Evolutionary conservation across 768 basidiomycete genomes (phyloP), one percentile per base, ranked within the genome.

Genomic region (Jaapia argillacea): DNA sequence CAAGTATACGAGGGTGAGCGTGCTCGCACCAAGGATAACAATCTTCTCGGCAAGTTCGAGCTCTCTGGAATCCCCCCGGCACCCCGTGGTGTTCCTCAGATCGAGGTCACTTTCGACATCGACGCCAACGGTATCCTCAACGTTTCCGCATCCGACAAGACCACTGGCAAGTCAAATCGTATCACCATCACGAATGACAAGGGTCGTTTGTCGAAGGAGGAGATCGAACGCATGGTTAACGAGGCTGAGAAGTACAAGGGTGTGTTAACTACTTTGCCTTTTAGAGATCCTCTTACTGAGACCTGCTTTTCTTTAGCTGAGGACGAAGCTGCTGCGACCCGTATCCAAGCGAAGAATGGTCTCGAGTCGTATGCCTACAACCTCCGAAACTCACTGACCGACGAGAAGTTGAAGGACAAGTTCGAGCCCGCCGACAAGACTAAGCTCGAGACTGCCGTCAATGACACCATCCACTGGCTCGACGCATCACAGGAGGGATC

Each of bases 1-100:
- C 92, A 96, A 62, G 93, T 97, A 27, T 96, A 79, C 68, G 94
- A 98, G 73, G 94, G 93, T 66, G 92, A 97, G 64, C 90, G 93
- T 73, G 90, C 92, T 24, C 87, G 91, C 59, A 96, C 93, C 47
- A 96, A 93, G 74, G 94, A 97, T 70, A 97, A 97, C 76, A 96
- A 97, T 71, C 64, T 92, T 25, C 87, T 98, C 60, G 94, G 94
- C 61, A 96, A 98, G 69, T 98, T 97, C 64, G 92, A 97, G 68
- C 83, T 98, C 24, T 86, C 88, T 48, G 89, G 92, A 45, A 97
- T 97, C 49, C 93, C 88, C 18, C 92, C 94, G 31, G 90, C 93
- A 21, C 94, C 94, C 48, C 89, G 93, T 69, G 93, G 93, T 71
- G 91, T 94, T 53, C 94, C 94, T 58, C 94, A 96, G 57, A 75